phyloP scores from a whole-genome alignment of 169 alveolate species.

The Cyclospora cayetanensis region DNA sequence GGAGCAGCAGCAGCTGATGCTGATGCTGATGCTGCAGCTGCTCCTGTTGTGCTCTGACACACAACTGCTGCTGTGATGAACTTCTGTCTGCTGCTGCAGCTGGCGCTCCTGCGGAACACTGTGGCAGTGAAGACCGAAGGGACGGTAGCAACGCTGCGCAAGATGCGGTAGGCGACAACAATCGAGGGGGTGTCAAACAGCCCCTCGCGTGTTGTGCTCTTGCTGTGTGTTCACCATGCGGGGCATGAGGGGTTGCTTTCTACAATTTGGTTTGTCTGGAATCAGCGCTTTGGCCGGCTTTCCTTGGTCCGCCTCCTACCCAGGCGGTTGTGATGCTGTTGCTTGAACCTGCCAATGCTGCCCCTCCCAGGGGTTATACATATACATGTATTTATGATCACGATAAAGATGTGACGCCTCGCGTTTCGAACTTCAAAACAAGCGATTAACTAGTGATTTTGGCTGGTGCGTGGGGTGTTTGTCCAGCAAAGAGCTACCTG shows the following conservation, averaged over 20 bases:
- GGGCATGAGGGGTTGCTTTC: too few species aligned
- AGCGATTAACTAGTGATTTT: too few species aligned
- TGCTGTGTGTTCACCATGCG: too few species aligned
- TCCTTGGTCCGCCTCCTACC: background rate
- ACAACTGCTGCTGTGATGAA: too few species aligned
- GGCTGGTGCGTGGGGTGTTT: background rate
- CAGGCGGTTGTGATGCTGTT: background rate
- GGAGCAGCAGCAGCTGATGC: background rate
- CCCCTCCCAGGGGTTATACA: background rate
- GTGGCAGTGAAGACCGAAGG: background rate
- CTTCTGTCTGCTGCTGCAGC: background rate
- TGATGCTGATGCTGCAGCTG: background rate
- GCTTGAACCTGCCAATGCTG: background rate
- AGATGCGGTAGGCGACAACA: slow-evolving; percentile 21
- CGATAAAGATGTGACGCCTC: too few species aligned
- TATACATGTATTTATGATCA: too few species aligned
- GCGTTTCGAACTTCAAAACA: too few species aligned
- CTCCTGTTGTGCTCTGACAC: too few species aligned
- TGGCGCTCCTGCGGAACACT: background rate
- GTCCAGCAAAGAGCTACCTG: slow-evolving; percentile 15
- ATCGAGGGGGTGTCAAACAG: too few species aligned
- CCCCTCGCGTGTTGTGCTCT: too few species aligned
- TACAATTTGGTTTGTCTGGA: too few species aligned
- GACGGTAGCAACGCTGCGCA: background rate
- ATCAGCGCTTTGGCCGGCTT: too few species aligned